These are phyloP conservation scores for Cyclostephanos tholiformis DNA, from an alignment of 108 stramenopile species.

Conservation along the genomic window DNA sequence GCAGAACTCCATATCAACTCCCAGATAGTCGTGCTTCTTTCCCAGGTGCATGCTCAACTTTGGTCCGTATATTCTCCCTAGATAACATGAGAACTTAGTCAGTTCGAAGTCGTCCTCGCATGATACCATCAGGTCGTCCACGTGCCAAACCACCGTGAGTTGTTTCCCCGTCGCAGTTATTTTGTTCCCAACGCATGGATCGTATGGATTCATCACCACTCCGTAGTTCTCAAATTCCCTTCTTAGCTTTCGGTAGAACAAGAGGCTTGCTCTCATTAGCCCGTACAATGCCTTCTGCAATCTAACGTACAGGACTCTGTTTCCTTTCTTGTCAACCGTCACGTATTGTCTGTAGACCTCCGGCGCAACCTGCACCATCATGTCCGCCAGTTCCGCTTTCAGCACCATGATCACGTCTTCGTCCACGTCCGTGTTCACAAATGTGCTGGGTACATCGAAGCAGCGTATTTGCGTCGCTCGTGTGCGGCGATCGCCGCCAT, in stretches of 20 bases:
- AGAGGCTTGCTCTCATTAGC: constrained; percentile 11
- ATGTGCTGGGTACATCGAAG: constrained; percentile 53
- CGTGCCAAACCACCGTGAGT: constrained; percentile 37
- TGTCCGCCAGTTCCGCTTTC: constrained; percentile 18
- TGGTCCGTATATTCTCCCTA: not conserved
- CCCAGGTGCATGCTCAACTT: not conserved
- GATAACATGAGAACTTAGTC: not conserved
- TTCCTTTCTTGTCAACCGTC: not conserved
- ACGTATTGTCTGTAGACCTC: not conserved
- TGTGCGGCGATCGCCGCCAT: constrained; percentile 40
- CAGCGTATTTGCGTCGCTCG: constrained; percentile 44
- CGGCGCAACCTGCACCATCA: constrained; percentile 25
- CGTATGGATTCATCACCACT: not conserved
- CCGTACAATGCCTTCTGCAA: constrained; percentile 51
- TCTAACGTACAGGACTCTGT: constrained; percentile 13
- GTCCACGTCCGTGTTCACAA: constrained; percentile 50
- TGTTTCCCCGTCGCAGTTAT: not conserved
- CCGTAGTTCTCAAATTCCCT: not conserved
- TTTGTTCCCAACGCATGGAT: not conserved
- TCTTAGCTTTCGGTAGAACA: not conserved
- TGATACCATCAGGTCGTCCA: constrained; percentile 57
- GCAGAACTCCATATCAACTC: not conserved
- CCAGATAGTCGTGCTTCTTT: not conserved
- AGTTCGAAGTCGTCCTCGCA: constrained; percentile 21
- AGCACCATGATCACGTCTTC: constrained; percentile 26